These are phyloP conservation scores for Cercospora brassicicola DNA, from an alignment of 2,329 filamentous ascomycete species.

Conservation along the genomic window DNA sequence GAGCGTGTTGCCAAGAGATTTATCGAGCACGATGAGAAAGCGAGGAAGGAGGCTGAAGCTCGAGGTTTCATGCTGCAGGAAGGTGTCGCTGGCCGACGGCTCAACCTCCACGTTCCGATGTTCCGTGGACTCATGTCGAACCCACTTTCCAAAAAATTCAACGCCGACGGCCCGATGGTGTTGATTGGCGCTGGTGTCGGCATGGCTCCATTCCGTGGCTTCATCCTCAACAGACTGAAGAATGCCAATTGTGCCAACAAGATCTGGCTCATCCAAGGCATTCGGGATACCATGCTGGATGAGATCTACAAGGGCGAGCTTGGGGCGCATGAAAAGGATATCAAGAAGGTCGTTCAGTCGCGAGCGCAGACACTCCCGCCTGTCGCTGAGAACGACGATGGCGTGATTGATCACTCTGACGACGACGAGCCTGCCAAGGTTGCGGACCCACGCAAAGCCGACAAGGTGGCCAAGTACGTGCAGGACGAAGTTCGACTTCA, in stretches of 20 bases:
- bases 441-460: conserved; percentile 64
- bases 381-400: conserved; percentile 33
- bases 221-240: conserved; percentile 90
- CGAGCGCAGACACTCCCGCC: conserved; percentile 37
- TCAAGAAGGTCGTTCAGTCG: conserved; percentile 54
- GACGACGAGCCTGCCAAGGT: conserved; percentile 54
- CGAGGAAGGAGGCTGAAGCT: conserved; percentile 47
- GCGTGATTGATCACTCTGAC: conserved; percentile 48
- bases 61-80: conserved; percentile 47
- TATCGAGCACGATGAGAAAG: conserved; percentile 65
- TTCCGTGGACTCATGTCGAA: conserved; percentile 99
- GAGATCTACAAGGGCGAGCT: conserved; percentile 97
- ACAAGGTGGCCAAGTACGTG: conserved; percentile 79
- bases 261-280: conserved; percentile 92
- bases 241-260: conserved; percentile 97
- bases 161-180: conserved; percentile 93
- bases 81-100: conserved; percentile 37
- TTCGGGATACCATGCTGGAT: conserved; percentile 90
- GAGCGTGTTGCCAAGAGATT: conserved; percentile 77
- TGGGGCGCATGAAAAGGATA: conserved; percentile 74
- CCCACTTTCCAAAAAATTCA: conserved; percentile 86
- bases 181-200: conserved; percentile 95
- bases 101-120: conserved; percentile 82
- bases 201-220: conserved; percentile 95
- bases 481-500: conserved; percentile 92